These are phyloP conservation scores for Choricystis sp. DNA, from an alignment of 139 green algal species.

Conservation along the genomic window DNA sequence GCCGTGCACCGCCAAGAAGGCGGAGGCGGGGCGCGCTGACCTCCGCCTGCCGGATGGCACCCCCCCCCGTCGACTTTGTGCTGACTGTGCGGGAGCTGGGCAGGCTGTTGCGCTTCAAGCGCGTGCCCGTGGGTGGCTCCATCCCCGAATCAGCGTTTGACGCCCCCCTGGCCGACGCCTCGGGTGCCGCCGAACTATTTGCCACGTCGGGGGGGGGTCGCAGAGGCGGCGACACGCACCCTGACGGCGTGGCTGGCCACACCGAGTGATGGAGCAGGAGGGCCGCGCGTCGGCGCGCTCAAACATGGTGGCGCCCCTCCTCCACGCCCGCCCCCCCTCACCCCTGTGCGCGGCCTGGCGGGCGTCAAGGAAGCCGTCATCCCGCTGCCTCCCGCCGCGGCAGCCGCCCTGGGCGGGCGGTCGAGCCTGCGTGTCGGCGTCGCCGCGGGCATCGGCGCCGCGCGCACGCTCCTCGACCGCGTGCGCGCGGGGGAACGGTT, in stretches of 20 bases:
- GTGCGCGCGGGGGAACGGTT: constrained; percentile 11
- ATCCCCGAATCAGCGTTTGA: constrained; percentile 32
- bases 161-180: constrained; percentile 25
- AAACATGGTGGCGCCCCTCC: too few species aligned
- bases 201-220: constrained; percentile 52
- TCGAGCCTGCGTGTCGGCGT: constrained; percentile 28
- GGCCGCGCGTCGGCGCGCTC: too few species aligned
- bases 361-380: constrained; percentile 39
- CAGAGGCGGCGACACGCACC: constrained; percentile 40
- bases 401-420: constrained; percentile 3
- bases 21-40: not conserved
- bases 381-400: constrained; percentile 16
- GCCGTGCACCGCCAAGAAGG: not conserved
- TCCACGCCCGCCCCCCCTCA: not conserved
- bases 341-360: constrained; percentile 35
- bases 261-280: too few species aligned
- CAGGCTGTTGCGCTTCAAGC: constrained; percentile 19
- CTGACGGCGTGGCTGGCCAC: not conserved
- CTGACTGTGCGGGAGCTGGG: constrained; percentile 46
- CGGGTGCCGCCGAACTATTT: constrained; percentile 36
- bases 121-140: constrained; percentile 24
- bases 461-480: constrained; percentile 45
- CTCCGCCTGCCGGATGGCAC: not conserved
- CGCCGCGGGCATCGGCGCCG: constrained; percentile 49
- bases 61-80: constrained; percentile 35